Base-by-base conservation (phyloP, 139 green algal genomes). In the Auxenochlorella pyrenoidosa region DNA sequence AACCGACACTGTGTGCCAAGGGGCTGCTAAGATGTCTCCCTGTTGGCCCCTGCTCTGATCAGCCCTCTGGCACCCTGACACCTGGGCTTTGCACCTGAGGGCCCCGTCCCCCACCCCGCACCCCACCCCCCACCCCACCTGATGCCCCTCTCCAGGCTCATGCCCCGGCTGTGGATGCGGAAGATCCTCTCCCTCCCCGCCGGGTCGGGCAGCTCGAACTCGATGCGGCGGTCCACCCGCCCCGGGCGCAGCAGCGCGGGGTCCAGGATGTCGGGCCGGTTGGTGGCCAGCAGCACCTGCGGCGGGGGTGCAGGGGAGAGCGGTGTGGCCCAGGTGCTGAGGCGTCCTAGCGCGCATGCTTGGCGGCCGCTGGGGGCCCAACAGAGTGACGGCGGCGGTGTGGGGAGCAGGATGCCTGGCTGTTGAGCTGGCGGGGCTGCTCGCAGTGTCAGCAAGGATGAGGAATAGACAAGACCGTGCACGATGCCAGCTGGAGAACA, bases 131-230 rank as follows among this genome's bases (percentile, higher is more conserved):
- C 47, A 26, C 5, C 47, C n/a, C 87, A 95, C n/a, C 97, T 92
- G 87, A 99, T 99, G 91, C 99, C 97, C 3, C 96, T 93, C 93
- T 99, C 97, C 72, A 96, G 96, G 85, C 95, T 97, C 97, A 99
- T 99, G 4, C 96, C 94, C 66, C 97, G 94, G 1, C 96, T 98
- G 94, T 99, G 97, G 88, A 99, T 99, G 84, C 95, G 88, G 94
- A 99, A 99, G 92, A 99, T 99, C 54, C 89, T 80, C 59, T 59
- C 70, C 18, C 26, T 89, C 36, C 79, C 92, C 89, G 98, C 96
- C 43, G 99, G 92, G 88, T 99, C 97, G 22, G 97, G 97, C 83
- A 99, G 93, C 22, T 96, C 94, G 88, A 99, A 99, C 93, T 99
- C 97, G 47, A 99, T 97, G 93, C 99, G 99, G 84, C 97, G 93